Conservation (phyloP, 306 rosid genomes). For the Clitoria ternatea region DNA sequence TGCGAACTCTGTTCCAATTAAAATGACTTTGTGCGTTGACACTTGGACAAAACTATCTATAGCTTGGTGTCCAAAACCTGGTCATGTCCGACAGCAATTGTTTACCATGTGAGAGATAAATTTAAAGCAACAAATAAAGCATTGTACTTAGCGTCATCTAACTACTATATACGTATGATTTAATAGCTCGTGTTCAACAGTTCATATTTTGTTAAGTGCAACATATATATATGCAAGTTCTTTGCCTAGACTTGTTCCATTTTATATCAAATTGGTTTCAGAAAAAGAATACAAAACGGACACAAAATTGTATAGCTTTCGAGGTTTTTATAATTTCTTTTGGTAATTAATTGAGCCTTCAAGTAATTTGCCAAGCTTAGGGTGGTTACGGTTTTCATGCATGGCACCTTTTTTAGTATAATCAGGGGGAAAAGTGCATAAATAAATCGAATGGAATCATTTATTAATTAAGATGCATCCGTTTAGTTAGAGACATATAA, state of each 20-base stretch:
- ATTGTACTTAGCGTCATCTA: neutral
- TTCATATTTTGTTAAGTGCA: neutral
- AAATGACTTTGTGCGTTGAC: neutral
- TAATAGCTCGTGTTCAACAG: neutral
- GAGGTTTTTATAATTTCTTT: too few species aligned
- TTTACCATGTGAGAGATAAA: neutral
- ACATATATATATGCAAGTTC: neutral
- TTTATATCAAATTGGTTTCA: neutral
- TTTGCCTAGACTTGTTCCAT: neutral
- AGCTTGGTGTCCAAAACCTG: neutral
- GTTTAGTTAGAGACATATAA: too few species aligned
- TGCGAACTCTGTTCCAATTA: too few species aligned
- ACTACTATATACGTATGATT: neutral
- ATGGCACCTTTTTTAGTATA: neutral
- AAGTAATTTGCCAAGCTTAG: neutral
- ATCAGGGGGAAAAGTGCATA: too few species aligned
- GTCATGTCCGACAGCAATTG: neutral
- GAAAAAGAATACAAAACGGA: neutral
- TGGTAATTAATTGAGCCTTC: too few species aligned
- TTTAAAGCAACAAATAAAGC: neutral
- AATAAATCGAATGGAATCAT: neutral
- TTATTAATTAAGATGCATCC: too few species aligned
- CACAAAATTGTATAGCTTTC: neutral
- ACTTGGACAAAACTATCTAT: neutral
- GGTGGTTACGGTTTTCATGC: neutral